Conservation (phyloP, 106 monocot genomes). For the Amphibolis antarctica region DNA sequence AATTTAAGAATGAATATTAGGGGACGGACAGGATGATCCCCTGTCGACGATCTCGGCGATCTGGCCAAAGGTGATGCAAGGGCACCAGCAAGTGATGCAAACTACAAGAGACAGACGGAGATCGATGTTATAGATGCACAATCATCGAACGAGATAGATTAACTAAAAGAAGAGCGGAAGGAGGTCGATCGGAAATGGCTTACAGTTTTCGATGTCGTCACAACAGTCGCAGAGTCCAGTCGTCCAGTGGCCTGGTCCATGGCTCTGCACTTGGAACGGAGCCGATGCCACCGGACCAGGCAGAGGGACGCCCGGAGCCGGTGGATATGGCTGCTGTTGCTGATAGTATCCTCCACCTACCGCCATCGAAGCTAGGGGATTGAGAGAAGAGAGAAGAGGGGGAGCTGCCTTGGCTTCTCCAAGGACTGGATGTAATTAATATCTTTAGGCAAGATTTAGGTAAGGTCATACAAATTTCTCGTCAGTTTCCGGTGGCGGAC, state of each 20-base stretch:
- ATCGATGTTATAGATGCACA: too few relatives aligned
- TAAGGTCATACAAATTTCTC: too few relatives aligned
- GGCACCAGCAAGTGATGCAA: conserved; percentile 13
- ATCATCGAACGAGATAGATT: background rate
- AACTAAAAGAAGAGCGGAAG: too few relatives aligned
- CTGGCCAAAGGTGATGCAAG: conserved; percentile 29
- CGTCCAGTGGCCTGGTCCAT: conserved; percentile 18
- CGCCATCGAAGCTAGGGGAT: conserved; percentile 3
- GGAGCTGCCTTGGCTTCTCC: too few relatives aligned
- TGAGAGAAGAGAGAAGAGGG: too few relatives aligned
- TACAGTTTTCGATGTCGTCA: conserved; percentile 37
- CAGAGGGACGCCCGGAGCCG: background rate
- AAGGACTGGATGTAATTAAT: too few relatives aligned
- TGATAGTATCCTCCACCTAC: background rate
- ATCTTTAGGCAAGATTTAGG: too few relatives aligned
- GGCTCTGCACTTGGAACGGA: background rate
- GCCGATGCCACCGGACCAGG: background rate
- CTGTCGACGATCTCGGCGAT: conserved; percentile 21
- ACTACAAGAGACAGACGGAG: background rate
- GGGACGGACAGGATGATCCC: conserved; percentile 8
- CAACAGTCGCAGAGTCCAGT: conserved; percentile 40
- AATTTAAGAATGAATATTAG: background rate
- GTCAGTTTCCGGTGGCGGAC: too few relatives aligned
- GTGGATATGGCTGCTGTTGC: background rate
- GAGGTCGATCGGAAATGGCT: background rate